Evolutionary conservation across 768 basidiomycete genomes (phyloP).

Genomic region (Sporobolomyces phaffii): DNA sequence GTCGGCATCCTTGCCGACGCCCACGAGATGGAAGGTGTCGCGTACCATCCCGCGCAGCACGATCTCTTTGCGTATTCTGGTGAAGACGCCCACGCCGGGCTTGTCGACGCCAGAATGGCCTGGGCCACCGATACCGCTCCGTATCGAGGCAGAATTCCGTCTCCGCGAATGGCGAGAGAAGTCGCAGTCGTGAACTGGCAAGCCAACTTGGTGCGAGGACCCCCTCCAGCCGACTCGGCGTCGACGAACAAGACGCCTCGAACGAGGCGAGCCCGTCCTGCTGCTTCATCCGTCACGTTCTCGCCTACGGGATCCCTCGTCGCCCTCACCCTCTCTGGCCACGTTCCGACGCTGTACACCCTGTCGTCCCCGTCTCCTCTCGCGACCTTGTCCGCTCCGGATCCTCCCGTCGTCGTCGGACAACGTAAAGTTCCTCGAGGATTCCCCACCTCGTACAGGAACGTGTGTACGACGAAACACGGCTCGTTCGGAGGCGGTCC

Average conservation of each 20-base stretch:
- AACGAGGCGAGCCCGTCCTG: not conserved
- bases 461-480: slow-evolving; percentile 52
- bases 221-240: not conserved
- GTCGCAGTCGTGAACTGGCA: not conserved
- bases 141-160: not conserved
- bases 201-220: not conserved
- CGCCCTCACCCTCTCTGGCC: slow-evolving; percentile 55
- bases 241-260: not conserved
- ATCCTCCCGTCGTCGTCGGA: not conserved
- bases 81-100: not conserved
- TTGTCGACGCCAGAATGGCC: slow-evolving; percentile 28
- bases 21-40: slow-evolving; percentile 16
- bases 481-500: slow-evolving; percentile 62
- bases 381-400: slow-evolving; percentile 47
- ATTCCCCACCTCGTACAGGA: not conserved
- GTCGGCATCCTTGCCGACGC: slow-evolving; percentile 8
- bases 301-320: slow-evolving; percentile 47
- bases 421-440: too few species aligned
- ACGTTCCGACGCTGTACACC: slow-evolving; percentile 59
- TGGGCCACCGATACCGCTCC: slow-evolving; percentile 10
- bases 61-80: slow-evolving; percentile 23
- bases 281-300: slow-evolving; percentile 46
- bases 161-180: not conserved
- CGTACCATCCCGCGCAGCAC: slow-evolving; percentile 16
- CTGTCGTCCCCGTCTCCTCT: slow-evolving; percentile 54